Percentiles rank a stretch among this genome's conserved stretches.
Conservation (phyloP, 495 filamentous ascomycete species). For the Penicillium steckii region DNA sequence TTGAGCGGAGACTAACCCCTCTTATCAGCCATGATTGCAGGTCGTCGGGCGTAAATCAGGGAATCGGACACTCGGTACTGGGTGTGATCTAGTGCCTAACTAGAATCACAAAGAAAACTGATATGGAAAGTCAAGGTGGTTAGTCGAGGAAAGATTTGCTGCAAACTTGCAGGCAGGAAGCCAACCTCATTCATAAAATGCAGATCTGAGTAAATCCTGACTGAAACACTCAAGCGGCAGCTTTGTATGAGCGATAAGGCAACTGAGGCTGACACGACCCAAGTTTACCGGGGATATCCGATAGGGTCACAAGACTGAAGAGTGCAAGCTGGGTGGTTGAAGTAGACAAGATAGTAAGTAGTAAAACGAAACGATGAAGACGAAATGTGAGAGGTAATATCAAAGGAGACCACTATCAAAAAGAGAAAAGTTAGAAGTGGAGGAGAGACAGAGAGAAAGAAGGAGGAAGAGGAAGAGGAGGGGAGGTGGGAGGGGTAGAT, state of each 20-base stretch:
- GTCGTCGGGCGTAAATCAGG: background rate
- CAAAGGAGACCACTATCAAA: conserved; percentile 9
- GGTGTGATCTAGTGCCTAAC: no score
- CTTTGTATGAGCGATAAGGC: background rate
- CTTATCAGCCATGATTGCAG: conserved; percentile 1
- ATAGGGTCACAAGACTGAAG: background rate
- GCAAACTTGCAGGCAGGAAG: background rate
- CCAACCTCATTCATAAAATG: background rate
- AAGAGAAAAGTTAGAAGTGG: conserved; percentile 11
- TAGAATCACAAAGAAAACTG: no score
- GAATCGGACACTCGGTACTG: background rate
- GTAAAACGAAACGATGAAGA: background rate
- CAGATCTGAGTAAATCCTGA: background rate
- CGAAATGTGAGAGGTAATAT: background rate
- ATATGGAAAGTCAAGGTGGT: no score
- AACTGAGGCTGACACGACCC: conserved; percentile 6
- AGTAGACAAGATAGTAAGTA: background rate
- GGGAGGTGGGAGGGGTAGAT: conserved; percentile 25
- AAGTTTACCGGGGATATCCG: background rate
- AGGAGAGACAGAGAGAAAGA: conserved; percentile 12
- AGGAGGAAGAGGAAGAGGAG: conserved; percentile 10
- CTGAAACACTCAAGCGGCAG: background rate
- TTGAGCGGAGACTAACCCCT: conserved; percentile 2
- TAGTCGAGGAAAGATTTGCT: background rate
- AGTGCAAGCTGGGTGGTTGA: background rate